Evolutionary conservation across 345 rosid genomes (phyloP).

Genomic region (Dovyalis caffra): DNA sequence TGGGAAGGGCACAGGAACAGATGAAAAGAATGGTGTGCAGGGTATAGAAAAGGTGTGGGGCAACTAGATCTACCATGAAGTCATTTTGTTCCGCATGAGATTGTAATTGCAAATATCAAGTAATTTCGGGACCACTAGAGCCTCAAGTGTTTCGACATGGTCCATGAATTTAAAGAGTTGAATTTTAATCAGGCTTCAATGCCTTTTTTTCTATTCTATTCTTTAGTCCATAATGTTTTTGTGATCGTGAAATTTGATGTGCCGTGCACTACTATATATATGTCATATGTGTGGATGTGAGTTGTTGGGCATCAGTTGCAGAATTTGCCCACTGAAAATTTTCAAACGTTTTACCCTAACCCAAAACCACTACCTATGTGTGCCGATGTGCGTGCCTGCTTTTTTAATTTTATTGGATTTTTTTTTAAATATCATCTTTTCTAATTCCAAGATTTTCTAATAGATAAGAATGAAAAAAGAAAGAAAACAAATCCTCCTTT

Average conservation of each 20-base stretch:
- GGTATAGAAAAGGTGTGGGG: not conserved
- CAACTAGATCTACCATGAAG: not conserved
- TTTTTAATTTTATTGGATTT: not conserved
- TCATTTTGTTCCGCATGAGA: not conserved
- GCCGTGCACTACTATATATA: not conserved
- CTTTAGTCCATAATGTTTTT: not conserved
- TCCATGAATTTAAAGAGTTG: not conserved
- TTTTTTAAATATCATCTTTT: not conserved
- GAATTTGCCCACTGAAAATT: not conserved
- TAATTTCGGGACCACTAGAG: slow-evolving; percentile 2
- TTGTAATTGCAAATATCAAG: not conserved
- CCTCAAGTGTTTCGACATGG: not conserved
- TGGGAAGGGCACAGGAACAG: too few relatives aligned
- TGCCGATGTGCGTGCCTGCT: too few relatives aligned
- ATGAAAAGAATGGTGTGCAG: not conserved
- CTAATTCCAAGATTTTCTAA: too few relatives aligned
- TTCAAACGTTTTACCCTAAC: not conserved
- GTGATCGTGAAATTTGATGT: not conserved
- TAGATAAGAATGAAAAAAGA: too few relatives aligned
- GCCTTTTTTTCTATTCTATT: not conserved
- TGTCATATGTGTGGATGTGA: too few relatives aligned
- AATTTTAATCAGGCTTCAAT: not conserved
- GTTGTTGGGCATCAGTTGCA: not conserved
- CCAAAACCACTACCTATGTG: too few relatives aligned
- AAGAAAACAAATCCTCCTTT: too few relatives aligned